Percentiles rank a stretch among this genome's conserved stretches.
These are phyloP conservation scores for Kitagawia praeruptora DNA, from an alignment of 129 eudicot species.

Conservation along the genomic window DNA sequence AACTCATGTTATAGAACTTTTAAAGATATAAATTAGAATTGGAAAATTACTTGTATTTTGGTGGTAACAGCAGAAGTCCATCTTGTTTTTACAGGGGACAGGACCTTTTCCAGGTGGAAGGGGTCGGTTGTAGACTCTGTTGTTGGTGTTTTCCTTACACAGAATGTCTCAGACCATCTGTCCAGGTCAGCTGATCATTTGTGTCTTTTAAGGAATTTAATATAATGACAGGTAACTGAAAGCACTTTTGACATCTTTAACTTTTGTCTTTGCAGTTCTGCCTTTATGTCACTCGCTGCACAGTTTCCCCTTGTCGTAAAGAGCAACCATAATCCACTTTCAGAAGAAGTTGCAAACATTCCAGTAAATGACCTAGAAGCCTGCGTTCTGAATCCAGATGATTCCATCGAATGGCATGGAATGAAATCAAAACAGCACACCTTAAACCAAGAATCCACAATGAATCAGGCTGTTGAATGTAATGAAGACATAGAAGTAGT, in stretches of 20 bases:
- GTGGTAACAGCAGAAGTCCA: not conserved
- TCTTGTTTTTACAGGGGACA: slow-evolving; percentile 57
- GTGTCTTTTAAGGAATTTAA: slow-evolving; percentile 4
- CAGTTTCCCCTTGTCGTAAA: slow-evolving; percentile 55
- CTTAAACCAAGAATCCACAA: slow-evolving; percentile 28
- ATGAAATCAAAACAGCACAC: slow-evolving; percentile 23
- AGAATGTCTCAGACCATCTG: slow-evolving; percentile 93
- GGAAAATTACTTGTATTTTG: not conserved
- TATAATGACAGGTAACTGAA: not conserved
- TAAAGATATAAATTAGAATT: not conserved
- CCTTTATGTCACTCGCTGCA: slow-evolving; percentile 88
- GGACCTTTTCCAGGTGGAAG: slow-evolving; percentile 96
- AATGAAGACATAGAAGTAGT: slow-evolving; percentile 39
- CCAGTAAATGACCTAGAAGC: slow-evolving; percentile 39
- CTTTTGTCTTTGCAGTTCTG: slow-evolving; percentile 63
- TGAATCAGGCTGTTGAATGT: slow-evolving; percentile 20
- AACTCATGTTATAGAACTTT: not conserved
- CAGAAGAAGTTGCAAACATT: slow-evolving; percentile 28
- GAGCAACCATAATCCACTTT: slow-evolving; percentile 16
- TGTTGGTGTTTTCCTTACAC: slow-evolving; percentile 94
- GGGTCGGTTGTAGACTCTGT: slow-evolving; percentile 98
- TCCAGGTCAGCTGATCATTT: slow-evolving; percentile 55
- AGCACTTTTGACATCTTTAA: slow-evolving; percentile 6
- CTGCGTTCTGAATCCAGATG: slow-evolving; percentile 40
- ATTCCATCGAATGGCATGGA: slow-evolving; percentile 33